Evolutionary conservation across 305 asterid genomes (phyloP).

Genomic region (Fraxinus floribunda): DNA sequence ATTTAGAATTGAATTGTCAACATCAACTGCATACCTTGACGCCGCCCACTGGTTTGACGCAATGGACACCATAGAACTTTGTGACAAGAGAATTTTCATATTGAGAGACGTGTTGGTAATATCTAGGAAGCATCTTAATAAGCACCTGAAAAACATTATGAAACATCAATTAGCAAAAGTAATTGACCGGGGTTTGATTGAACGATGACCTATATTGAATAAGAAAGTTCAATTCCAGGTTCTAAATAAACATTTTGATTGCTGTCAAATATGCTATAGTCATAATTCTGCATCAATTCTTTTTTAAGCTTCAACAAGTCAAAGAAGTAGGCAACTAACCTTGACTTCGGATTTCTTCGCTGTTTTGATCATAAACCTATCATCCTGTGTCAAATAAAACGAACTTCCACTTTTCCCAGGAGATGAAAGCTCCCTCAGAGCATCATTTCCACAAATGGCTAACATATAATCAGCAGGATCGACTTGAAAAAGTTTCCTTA

Average conservation of each 20-base stretch:
- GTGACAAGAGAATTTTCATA: conserved; percentile 90
- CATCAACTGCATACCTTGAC: conserved; percentile 56
- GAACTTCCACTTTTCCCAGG: conserved; percentile 99
- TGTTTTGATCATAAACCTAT: conserved; percentile 94
- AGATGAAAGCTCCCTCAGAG: conserved; percentile 90
- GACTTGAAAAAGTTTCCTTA: conserved; percentile 85
- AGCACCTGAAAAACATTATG: conserved; percentile 66
- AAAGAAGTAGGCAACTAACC: conserved; percentile 57
- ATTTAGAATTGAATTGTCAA: conserved; percentile 5
- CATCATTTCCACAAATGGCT: conserved; percentile 91
- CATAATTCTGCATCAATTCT: background rate
- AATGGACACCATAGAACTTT: conserved; percentile 90
- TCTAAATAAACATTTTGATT: background rate
- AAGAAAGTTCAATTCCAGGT: conserved; percentile 9
- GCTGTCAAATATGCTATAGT: background rate
- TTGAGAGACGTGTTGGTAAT: conserved; percentile 64
- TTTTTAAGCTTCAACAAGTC: conserved; percentile 23
- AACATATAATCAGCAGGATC: conserved; percentile 98
- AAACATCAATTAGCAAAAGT: conserved; percentile 22
- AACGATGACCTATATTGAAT: conserved; percentile 1
- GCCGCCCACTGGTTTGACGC: conserved; percentile 97
- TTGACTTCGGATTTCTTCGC: conserved; percentile 96
- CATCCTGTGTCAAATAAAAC: conserved; percentile 92
- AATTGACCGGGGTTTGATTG: conserved; percentile 15
- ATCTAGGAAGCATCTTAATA: conserved; percentile 91